Base-by-base conservation (phyloP, 2,329 filamentous ascomycete genomes). In the Penicillium hordei region DNA sequence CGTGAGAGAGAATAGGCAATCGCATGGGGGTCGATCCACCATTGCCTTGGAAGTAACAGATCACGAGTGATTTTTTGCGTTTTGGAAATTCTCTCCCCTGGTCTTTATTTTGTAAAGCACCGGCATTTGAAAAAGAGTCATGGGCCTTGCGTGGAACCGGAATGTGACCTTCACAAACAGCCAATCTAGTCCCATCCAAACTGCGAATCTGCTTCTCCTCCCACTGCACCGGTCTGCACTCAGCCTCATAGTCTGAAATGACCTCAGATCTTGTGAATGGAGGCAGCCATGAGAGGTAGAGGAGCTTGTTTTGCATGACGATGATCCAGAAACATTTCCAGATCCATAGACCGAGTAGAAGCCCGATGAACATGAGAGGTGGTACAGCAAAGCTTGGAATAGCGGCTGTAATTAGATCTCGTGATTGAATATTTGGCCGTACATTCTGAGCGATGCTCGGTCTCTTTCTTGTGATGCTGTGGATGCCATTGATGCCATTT, bases 301-400 rank as follows among this genome's bases (percentile, higher is more conserved):
- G 89, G 69, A 93, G 90, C 69, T 88, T 88, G 68, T 93, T 90
- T 74, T 93, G 90, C 70, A 92, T 89, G 5, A 89, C 65, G 29
- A 93, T 79, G 76, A 92, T 85, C 86, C 91, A 89, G 52, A 86
- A 73, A 68, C 89, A 91, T 72, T 85, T 84, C 73, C 82, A 83
- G 1, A 76, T 72, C 82, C 82, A 93, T 15, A 93, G 77, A 4
- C 81, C 81, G 19, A 89, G 66, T 4, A 90, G 79, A 36, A 93
- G 78, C 1, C 87, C 86, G 15, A 79, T 71, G 68, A 91, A 92
- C 43, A 90, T 78, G 7, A 83, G 68, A 0, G 90, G 90, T 8
- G 89, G 86, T 4, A 88, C 74, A n/a, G 89, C 72, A 13, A 83
- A 62, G 1, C 76, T 63, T 0, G 79, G 78, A 10, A 83, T 68